Base-by-base conservation (phyloP, 1,284 basidiomycete genomes). In the Trametes pubescens region DNA sequence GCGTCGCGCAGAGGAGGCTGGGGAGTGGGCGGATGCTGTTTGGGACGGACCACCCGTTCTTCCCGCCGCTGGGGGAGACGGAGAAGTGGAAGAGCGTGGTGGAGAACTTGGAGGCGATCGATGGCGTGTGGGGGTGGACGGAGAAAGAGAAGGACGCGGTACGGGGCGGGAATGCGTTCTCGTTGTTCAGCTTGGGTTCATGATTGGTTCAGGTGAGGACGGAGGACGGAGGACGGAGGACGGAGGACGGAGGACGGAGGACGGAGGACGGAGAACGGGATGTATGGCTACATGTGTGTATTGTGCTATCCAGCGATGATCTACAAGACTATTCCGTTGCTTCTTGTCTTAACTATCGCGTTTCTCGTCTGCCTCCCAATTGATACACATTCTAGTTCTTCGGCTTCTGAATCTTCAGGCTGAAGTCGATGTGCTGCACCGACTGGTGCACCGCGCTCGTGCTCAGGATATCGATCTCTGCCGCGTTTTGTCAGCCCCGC, bases 381-480 rank as follows among this genome's bases (percentile, higher is more conserved):
- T n/a, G n/a, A n/a, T n/a, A n/a, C n/a, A n/a, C n/a, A n/a, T n/a
- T n/a, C 46, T 59, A 65, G 52, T 65, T 63, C 66, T 75, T 74
- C 6, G 86, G 83, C 71, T 84, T 85, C 78, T 96, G 93, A 65
- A 98, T 91, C 84, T 98, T 98, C 71, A 98, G 82, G 72, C 94
- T 96, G 75, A 96, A 98, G 77, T 98, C 96, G 69, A 98, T 90
- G 74, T 96, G 95, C 67, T 88, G 92, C 29, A 94, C 92, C 6
- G 93, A 94, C 77, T 97, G 95, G 73, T 98, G 96, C 26, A 98
- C 94, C 5, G 86, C 89, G 66, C 95, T 97, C 34, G 95, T 98
- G 74, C 94, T 96, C 69, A 97, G 76, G 62, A 98, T 96, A 75
- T 98, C 96, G 68, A 98, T 91, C 74, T 95, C 95, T 96, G 74